phyloP scores from a whole-genome alignment of 495 filamentous ascomycete genomes.

The Neurospora tetraspora region DNA sequence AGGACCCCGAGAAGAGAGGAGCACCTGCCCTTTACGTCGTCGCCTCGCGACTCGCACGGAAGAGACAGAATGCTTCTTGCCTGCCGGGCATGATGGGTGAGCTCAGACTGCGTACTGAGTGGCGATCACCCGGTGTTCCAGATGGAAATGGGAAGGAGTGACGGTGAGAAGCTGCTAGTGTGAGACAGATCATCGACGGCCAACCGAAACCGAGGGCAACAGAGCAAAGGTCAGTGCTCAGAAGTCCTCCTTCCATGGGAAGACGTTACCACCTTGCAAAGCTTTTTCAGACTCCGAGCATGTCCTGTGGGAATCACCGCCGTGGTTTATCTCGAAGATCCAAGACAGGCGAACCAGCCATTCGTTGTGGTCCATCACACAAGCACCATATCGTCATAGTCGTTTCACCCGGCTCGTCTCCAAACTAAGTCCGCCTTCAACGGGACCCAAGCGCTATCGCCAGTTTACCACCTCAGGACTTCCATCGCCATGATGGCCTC shows the following conservation, averaged over 20 bases:
- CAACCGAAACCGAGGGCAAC: neutral
- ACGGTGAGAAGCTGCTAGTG: neutral
- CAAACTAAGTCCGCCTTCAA: neutral
- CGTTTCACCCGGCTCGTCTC: neutral
- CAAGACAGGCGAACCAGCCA: neutral
- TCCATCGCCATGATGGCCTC: neutral
- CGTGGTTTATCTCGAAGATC: neutral
- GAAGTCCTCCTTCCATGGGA: neutral
- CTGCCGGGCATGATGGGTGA: neutral
- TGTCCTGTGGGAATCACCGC: neutral
- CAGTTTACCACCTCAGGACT: neutral
- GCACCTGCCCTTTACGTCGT: neutral
- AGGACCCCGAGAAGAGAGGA: neutral
- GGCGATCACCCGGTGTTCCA: neutral
- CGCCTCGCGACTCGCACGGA: neutral
- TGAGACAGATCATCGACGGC: neutral
- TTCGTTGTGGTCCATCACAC: neutral
- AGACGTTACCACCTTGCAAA: neutral
- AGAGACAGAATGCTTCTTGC: neutral
- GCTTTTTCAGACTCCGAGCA: neutral
- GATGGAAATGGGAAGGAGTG: neutral
- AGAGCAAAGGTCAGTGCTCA: neutral
- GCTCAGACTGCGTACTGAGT: neutral
- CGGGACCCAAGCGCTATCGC: neutral
- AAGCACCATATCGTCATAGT: neutral